These are phyloP conservation scores for Triticum dicoccoides DNA, from an alignment of 176 grass and related monocot species.

Conservation along the genomic window DNA sequence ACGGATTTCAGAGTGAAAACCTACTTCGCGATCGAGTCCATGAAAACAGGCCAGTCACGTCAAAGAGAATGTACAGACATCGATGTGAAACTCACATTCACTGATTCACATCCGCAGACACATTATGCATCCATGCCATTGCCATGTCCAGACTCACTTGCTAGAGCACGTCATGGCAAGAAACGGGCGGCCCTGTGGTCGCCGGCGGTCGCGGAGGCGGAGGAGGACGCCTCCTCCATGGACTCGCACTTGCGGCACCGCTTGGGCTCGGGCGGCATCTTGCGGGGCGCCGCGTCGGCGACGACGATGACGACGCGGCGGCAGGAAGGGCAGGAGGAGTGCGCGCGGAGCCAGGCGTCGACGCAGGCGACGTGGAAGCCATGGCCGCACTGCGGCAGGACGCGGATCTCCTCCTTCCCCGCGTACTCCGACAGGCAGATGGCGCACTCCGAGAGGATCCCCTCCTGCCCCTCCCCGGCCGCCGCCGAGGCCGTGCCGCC, in stretches of 20 bases:
- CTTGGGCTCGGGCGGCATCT: neutral
- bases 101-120: neutral
- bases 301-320: conserved; percentile 44
- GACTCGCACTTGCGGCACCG: neutral
- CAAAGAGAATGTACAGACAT: too few relatives aligned
- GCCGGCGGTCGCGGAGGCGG: neutral
- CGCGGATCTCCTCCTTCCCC: conserved; percentile 59
- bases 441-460: conserved; percentile 49
- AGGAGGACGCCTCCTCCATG: neutral
- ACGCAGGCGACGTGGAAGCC: conserved; percentile 66
- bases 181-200: neutral
- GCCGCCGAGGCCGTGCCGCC: neutral
- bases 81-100: neutral
- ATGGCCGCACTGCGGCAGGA: conserved; percentile 74
- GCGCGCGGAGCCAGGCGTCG: conserved; percentile 65
- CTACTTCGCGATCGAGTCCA: too few relatives aligned
- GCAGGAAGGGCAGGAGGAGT: conserved; percentile 81
- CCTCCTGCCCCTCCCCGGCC: neutral
- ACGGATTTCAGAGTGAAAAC: too few relatives aligned
- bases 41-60: too few relatives aligned
- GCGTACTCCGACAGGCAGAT: conserved; percentile 74
- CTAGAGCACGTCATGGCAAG: neutral
- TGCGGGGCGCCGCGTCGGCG: neutral
- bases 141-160: neutral
- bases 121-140: neutral